These are phyloP conservation scores for Xylaria sp. DNA, from an alignment of 2,329 filamentous ascomycete genomes.

Conservation along the genomic window DNA sequence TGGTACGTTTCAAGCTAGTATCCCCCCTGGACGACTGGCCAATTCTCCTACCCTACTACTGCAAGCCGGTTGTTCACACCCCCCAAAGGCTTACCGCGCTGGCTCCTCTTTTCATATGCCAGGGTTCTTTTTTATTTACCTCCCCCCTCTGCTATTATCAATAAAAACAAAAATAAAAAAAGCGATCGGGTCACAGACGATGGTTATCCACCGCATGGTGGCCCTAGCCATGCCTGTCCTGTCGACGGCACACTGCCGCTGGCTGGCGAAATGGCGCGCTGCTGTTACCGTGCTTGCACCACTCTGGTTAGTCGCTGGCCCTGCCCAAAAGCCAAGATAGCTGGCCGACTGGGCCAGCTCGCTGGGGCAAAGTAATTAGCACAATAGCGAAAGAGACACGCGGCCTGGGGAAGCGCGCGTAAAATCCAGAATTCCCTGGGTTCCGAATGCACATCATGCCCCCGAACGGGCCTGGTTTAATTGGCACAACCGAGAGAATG, in stretches of 20 bases:
- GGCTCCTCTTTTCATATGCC: conserved; percentile 35
- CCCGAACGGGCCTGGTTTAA: conserved; percentile 28
- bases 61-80: conserved; percentile 29
- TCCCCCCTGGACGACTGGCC: conserved; percentile 20
- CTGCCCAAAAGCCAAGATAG: neutral
- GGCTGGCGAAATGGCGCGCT: conserved; percentile 19
- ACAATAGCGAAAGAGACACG: neutral
- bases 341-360: neutral
- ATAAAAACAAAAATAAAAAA: conserved; percentile 3
- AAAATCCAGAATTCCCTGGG: conserved; percentile 12
- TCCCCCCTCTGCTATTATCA: no score
- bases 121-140: conserved; percentile 27
- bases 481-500: conserved; percentile 28
- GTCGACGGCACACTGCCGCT: conserved; percentile 28
- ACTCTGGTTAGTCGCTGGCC: neutral
- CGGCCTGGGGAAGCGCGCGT: neutral
- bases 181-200: conserved; percentile 28
- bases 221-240: conserved; percentile 25
- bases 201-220: conserved; percentile 24
- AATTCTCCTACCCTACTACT: conserved; percentile 22
- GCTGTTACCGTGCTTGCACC: conserved; percentile 19
- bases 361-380: conserved; percentile 3
- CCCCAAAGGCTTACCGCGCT: conserved; percentile 29
- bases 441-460: conserved; percentile 33
- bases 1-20: conserved; percentile 38